Base-by-base conservation (phyloP, 257 asterid species). In the Solanum corneliomulleri region DNA sequence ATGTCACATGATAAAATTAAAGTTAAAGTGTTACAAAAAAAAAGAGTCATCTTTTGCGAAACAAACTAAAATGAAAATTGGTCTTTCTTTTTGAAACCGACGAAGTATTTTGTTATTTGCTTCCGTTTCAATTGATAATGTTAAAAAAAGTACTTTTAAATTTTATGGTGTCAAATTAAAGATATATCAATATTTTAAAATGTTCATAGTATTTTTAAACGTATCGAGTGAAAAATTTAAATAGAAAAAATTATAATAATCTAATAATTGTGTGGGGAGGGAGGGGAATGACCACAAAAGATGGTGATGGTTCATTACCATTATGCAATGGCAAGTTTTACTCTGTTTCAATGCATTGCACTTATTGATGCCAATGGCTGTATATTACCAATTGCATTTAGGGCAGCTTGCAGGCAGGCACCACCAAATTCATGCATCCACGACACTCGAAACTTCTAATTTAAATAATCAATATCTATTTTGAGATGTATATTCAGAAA, bases 251-350 rank as follows among this genome's bases (percentile, higher is more conserved):
- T 10, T 23, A 27, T 66, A 66, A 66, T 66, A 66, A 66, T 66
- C 15, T 25, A 25, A 13, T 68, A 74, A 75, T 75, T 42, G 27
- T n/a, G 7, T 10, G 9, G 29, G 3, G 5, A 23, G 20, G 0
- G 18, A 2, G 12, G 31, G 29, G 33, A 37, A 66, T 69, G 89
- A 81, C 89, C 85, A 69, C 89, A 87, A 25, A 62, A 74, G 89
- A 87, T 83, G 86, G 81, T 74, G 89, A 88, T 84, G 71, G 80
- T 56, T 87, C 89, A 82, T 58, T 33, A 44, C 16, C 41, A 82
- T 18, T 35, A 35, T 81, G 69, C 58, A 33, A 42, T 60, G 42
- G 42, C 45, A 58, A 66, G 78, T 52, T 80, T 14, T 41, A 25
- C 58, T 83, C 84, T 82, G 41, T 23, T 81, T 82, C 78, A 84